Evolutionary conservation across 805 yeast genomes (phyloP).

Genomic region (Barnettozyma botsteinii): DNA sequence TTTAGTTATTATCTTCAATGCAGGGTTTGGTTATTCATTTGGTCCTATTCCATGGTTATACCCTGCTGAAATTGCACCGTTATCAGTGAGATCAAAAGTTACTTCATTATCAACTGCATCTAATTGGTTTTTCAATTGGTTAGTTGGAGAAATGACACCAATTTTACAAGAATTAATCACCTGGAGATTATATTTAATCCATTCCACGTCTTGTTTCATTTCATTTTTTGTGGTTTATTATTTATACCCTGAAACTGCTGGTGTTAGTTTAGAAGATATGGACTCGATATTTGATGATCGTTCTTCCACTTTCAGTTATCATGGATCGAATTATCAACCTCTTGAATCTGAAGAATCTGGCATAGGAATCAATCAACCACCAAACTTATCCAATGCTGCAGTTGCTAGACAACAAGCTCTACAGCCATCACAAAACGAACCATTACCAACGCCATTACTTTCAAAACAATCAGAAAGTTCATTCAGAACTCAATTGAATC

Average conservation of each 20-base stretch:
- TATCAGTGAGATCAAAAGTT: conserved; percentile 80
- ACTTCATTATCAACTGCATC: conserved; percentile 88
- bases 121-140: conserved; percentile 88
- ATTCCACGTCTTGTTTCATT: conserved; percentile 68
- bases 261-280: conserved; percentile 86
- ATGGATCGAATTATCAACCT: background rate
- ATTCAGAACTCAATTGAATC: conserved; percentile 19
- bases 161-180: conserved; percentile 66
- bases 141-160: conserved; percentile 91
- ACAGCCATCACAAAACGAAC: conserved; percentile 24
- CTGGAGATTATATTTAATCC: conserved; percentile 80
- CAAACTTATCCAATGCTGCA: conserved; percentile 36
- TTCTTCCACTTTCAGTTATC: conserved; percentile 28
- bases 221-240: conserved; percentile 69
- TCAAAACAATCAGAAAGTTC: conserved; percentile 22
- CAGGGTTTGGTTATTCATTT: conserved; percentile 87
- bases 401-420: conserved; percentile 35
- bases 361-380: no score
- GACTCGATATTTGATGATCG: conserved; percentile 80
- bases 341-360: no score
- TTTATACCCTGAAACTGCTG: conserved; percentile 86
- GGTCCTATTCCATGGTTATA: conserved; percentile 92
- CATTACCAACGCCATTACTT: conserved; percentile 3
- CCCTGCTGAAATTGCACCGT: conserved; percentile 82
- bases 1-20: conserved; percentile 73